Conservation (phyloP, 2,329 filamentous ascomycete species). For the Helotiales sp. region DNA sequence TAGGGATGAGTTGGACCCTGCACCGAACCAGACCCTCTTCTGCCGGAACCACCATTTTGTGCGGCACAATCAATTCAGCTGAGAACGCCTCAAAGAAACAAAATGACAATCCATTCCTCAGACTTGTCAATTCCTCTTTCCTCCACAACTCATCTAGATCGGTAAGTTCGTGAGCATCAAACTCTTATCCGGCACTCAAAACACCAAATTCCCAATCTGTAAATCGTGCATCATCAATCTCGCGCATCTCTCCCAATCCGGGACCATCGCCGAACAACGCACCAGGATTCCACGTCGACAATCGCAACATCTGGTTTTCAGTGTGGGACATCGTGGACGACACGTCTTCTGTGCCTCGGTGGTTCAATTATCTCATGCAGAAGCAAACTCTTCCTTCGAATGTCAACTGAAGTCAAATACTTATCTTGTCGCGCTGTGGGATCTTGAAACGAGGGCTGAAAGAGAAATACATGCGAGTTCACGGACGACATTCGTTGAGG, state of each 20-base stretch:
- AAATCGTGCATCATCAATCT: constrained; percentile 1
- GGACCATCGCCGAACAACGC: not conserved
- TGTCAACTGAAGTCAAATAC: not conserved
- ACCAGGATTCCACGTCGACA: not conserved
- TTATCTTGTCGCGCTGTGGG: not conserved
- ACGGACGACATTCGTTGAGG: not conserved
- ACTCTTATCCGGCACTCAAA: not conserved
- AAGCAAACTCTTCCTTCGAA: not conserved
- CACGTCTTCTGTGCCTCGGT: not conserved
- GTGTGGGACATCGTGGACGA: not conserved
- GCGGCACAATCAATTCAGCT: not conserved
- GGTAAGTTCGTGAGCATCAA: not conserved
- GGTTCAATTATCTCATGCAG: not conserved
- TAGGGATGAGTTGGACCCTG: not conserved
- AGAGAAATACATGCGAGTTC: not conserved
- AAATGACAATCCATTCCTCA: not conserved
- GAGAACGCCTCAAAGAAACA: not conserved
- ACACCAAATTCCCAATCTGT: not conserved
- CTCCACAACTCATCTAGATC: not conserved
- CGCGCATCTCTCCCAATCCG: not conserved
- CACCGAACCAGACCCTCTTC: not conserved
- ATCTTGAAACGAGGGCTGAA: not conserved
- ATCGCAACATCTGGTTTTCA: not conserved
- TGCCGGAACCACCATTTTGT: not conserved
- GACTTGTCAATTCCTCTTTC: not conserved